Evolutionary conservation across 768 basidiomycete genomes (phyloP).

Genomic region (Mrakia hoshinonis): DNA sequence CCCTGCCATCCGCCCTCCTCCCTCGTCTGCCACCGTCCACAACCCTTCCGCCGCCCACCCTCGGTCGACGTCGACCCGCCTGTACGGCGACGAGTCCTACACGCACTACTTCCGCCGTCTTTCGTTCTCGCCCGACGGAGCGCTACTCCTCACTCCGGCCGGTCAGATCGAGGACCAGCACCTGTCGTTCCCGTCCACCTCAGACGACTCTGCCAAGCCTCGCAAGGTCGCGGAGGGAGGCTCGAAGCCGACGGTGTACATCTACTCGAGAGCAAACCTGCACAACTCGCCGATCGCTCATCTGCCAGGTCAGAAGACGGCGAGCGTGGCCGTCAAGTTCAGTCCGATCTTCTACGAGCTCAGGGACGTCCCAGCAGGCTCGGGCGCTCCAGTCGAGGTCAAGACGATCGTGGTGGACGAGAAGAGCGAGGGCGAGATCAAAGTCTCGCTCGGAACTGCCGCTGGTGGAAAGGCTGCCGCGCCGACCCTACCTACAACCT

Average conservation of each 20-base stretch:
- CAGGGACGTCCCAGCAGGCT: slow-evolving; percentile 49
- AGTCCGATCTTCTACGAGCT: slow-evolving; percentile 88
- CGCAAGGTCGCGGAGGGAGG: slow-evolving; percentile 21
- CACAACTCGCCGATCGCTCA: slow-evolving; percentile 86
- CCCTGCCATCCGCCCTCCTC: slow-evolving; percentile 26
- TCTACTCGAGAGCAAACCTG: slow-evolving; percentile 93
- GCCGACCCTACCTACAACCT: slow-evolving; percentile 31
- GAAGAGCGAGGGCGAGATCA: slow-evolving; percentile 53
- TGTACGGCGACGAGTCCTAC: slow-evolving; percentile 91
- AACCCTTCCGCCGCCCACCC: slow-evolving; percentile 16
- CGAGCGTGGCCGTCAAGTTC: slow-evolving; percentile 86
- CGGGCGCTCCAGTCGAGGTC: slow-evolving; percentile 44
- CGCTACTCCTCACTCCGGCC: slow-evolving; percentile 84
- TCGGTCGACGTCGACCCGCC: slow-evolving; percentile 47
- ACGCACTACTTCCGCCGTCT: slow-evolving; percentile 93
- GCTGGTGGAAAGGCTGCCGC: not conserved
- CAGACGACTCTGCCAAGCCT: not conserved
- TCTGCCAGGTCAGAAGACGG: slow-evolving; percentile 90
- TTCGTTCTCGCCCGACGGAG: slow-evolving; percentile 91
- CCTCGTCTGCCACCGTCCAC: not conserved
- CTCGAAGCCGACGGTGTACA: slow-evolving; percentile 65
- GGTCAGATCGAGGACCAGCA: slow-evolving; percentile 80
- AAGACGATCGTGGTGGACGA: slow-evolving; percentile 56
- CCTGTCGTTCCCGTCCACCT: slow-evolving; percentile 47
- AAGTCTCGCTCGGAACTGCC: slow-evolving; percentile 49